phyloP scores from a whole-genome alignment of 2,329 filamentous ascomycete genomes.

The Ceratocystis eucalypticola region DNA sequence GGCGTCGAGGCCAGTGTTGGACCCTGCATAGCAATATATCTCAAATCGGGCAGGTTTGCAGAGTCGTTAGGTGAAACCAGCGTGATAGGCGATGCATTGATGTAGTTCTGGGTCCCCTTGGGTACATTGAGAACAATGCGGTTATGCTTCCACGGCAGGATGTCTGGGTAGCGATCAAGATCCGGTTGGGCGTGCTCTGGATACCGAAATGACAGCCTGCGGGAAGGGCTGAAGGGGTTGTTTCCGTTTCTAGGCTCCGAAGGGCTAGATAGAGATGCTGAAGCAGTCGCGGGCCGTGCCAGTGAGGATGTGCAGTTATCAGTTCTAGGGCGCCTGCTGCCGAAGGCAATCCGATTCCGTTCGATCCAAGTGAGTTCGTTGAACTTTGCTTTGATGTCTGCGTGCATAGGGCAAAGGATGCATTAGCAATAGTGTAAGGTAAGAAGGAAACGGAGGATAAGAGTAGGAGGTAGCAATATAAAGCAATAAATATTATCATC shows the following conservation, averaged over 20 bases:
- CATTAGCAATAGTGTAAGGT: background rate
- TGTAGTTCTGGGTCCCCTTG: slow-evolving; percentile 59
- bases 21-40: slow-evolving; percentile 89
- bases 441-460: background rate
- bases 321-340: slow-evolving; percentile 15
- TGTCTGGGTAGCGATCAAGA: slow-evolving; percentile 77
- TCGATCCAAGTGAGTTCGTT: slow-evolving; percentile 42
- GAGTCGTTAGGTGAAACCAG: slow-evolving; percentile 35
- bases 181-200: slow-evolving; percentile 17
- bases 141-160: slow-evolving; percentile 80
- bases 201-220: slow-evolving; percentile 17
- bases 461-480: background rate
- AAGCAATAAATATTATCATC: background rate
- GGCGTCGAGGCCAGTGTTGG: slow-evolving; percentile 63
- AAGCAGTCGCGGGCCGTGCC: slow-evolving; percentile 10
- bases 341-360: slow-evolving; percentile 32
- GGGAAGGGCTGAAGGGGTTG: background rate
- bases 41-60: slow-evolving; percentile 29
- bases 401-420: background rate
- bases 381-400: slow-evolving; percentile 40
- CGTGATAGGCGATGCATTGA: slow-evolving; percentile 64
- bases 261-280: background rate
- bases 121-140: slow-evolving; percentile 70
- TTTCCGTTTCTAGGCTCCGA: background rate
- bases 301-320: slow-evolving; percentile 13